A percentile compares a stretch with the other conserved stretches of the same genome.
These are phyloP conservation scores for Zostera marina DNA, from an alignment of 116 monocot genomes.

Conservation along the genomic window DNA sequence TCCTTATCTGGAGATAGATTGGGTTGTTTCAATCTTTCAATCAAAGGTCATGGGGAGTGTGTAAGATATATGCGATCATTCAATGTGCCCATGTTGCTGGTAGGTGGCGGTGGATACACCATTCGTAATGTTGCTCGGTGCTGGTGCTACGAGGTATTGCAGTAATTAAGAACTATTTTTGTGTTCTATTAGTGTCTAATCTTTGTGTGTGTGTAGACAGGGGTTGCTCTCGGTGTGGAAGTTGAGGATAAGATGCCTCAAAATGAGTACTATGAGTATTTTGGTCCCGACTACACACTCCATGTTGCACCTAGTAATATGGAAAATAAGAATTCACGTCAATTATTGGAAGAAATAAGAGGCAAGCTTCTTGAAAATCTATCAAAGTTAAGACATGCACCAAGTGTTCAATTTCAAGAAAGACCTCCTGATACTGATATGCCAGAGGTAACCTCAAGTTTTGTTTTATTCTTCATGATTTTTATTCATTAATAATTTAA, in stretches of 20 bases:
- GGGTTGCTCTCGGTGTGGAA: conserved; percentile 58
- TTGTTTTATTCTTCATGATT: background rate
- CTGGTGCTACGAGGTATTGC: conserved; percentile 85
- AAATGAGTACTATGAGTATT: conserved; percentile 65
- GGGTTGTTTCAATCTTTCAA: conserved; percentile 87
- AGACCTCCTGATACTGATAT: conserved; percentile 31
- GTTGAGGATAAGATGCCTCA: conserved; percentile 57
- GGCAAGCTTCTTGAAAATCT: conserved; percentile 47
- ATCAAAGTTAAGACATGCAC: conserved; percentile 66
- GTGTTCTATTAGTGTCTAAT: background rate
- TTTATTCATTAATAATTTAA: background rate
- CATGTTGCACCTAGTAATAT: conserved; percentile 77
- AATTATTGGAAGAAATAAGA: conserved; percentile 37
- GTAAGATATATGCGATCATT: conserved; percentile 85
- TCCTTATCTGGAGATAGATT: conserved; percentile 81
- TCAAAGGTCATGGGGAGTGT: conserved; percentile 88
- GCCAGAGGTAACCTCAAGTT: conserved; percentile 29
- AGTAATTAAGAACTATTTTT: background rate
- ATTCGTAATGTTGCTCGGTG: conserved; percentile 90
- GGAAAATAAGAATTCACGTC: conserved; percentile 63
- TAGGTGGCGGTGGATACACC: conserved; percentile 91
- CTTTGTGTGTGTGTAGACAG: conserved; percentile 28
- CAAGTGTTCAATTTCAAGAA: conserved; percentile 82
- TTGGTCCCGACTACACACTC: conserved; percentile 66
- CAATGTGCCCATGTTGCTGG: conserved; percentile 65